These are phyloP conservation scores for Abrus precatorius DNA, from an alignment of 306 rosid genomes.

Conservation along the genomic window DNA sequence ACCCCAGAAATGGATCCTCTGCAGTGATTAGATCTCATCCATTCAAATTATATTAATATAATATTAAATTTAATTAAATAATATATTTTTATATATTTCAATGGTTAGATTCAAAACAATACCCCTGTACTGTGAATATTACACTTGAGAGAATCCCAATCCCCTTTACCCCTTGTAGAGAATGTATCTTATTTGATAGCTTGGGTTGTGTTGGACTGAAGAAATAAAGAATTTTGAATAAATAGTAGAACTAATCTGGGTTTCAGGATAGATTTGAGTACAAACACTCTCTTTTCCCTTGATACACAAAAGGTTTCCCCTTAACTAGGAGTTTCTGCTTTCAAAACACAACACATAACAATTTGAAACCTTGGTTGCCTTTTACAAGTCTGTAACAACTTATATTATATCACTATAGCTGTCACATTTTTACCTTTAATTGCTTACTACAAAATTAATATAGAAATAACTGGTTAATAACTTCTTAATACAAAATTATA, in stretches of 20 bases:
- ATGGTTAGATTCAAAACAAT: too few relatives aligned
- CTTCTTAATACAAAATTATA: background rate
- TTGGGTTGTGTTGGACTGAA: background rate
- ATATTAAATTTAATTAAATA: too few relatives aligned
- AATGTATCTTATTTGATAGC: too few relatives aligned
- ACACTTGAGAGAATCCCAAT: too few relatives aligned
- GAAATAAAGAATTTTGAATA: background rate
- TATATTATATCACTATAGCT: background rate
- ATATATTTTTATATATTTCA: too few relatives aligned
- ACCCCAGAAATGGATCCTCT: too few relatives aligned
- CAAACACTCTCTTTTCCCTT: background rate
- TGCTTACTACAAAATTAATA: background rate
- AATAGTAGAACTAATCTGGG: background rate
- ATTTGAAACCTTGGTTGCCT: background rate
- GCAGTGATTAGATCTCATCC: too few relatives aligned
- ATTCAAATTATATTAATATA: too few relatives aligned
- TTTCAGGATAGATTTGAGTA: background rate
- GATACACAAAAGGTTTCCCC: background rate
- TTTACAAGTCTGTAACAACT: background rate
- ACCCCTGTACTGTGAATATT: too few relatives aligned
- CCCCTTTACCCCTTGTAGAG: too few relatives aligned
- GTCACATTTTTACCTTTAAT: background rate
- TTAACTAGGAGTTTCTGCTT: background rate
- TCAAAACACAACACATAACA: background rate
- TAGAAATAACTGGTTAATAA: background rate